Evolutionary conservation across 768 basidiomycete genomes (phyloP).

Genomic region (Tylopilus subfusipes): DNA sequence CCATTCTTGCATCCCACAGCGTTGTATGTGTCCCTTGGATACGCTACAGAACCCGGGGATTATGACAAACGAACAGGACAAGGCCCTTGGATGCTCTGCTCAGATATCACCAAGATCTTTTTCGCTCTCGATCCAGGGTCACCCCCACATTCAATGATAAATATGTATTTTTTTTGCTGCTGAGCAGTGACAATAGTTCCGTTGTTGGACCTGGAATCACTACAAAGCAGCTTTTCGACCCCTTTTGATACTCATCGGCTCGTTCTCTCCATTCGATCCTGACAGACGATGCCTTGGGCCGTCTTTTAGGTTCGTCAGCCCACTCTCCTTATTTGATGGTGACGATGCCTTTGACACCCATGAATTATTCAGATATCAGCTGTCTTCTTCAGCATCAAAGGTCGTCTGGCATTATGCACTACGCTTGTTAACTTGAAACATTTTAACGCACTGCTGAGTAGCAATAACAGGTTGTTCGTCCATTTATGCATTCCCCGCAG

Average conservation of each 20-base stretch:
- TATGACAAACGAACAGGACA: background rate
- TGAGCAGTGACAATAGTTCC: background rate
- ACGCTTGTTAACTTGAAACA: background rate
- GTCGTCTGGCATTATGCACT: background rate
- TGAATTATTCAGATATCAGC: background rate
- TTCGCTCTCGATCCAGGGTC: background rate
- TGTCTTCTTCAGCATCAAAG: background rate
- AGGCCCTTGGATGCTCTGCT: background rate
- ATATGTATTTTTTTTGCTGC: background rate
- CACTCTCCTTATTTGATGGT: background rate
- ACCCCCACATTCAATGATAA: background rate
- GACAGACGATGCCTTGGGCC: no score
- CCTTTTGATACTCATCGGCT: background rate
- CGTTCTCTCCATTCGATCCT: background rate
- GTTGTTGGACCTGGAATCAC: background rate
- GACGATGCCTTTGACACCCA: background rate
- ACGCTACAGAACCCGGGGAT: background rate
- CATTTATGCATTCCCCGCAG: background rate
- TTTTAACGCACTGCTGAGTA: background rate
- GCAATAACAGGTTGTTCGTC: background rate
- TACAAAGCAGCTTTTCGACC: background rate
- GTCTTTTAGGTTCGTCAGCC: no score
- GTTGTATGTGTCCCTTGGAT: background rate
- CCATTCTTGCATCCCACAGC: background rate
- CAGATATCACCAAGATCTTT: background rate